A percentile compares a stretch with the other conserved stretches of the same genome.
Conservation (phyloP, 78 protist species). For the Polysphondylium violaceum region DNA sequence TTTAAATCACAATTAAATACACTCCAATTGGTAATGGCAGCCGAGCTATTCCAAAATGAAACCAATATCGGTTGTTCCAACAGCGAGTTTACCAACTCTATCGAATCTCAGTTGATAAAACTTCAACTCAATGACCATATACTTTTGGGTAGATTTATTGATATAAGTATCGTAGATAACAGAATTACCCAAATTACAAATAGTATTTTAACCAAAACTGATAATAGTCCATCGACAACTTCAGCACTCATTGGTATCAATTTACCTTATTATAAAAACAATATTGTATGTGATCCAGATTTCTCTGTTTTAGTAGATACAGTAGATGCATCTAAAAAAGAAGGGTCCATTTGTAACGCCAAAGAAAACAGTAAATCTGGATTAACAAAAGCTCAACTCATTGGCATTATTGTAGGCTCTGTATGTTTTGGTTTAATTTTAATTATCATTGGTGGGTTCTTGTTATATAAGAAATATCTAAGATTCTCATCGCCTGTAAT, state of each 20-base stretch:
- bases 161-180: constrained; percentile 11
- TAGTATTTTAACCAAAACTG: neutral
- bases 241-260: neutral
- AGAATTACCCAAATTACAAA: neutral
- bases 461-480: too few relatives aligned
- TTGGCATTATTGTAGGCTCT: constrained; percentile 26
- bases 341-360: too few relatives aligned
- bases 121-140: constrained; percentile 4
- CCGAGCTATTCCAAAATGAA: neutral
- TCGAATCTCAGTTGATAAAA: constrained; percentile 6
- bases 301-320: neutral
- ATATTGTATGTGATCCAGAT: constrained; percentile 9
- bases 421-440: neutral
- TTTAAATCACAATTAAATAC: neutral
- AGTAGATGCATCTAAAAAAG: neutral
- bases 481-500: too few relatives aligned
- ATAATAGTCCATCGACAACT: neutral
- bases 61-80: neutral
- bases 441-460: neutral
- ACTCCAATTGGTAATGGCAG: neutral
- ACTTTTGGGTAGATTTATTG: constrained; percentile 25
- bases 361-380: neutral
- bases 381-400: neutral
- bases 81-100: neutral
- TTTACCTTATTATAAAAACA: neutral